A percentile compares a stretch with the other conserved stretches of the same genome.
Conservation (phyloP, 139 green algal genomes). For the Spirogloea muscicola region DNA sequence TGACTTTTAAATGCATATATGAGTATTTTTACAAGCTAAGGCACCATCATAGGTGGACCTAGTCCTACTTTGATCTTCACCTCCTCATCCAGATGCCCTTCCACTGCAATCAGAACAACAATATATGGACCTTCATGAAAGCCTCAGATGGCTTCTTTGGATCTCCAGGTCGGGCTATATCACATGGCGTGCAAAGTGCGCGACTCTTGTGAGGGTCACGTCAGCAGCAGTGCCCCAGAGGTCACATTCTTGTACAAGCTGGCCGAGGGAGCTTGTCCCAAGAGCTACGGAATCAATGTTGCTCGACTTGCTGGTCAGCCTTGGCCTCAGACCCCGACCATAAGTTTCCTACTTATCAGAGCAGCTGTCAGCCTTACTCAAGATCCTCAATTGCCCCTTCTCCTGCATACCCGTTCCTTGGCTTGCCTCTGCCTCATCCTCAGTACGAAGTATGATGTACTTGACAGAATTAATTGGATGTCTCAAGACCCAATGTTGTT, state of each 20-base stretch:
- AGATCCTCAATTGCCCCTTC: neutral
- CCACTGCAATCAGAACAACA: too few species aligned
- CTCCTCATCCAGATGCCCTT: too few species aligned
- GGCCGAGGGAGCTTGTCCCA: slow-evolving; percentile 74
- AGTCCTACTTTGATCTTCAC: too few species aligned
- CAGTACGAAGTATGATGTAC: neutral
- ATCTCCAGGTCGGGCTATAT: slow-evolving; percentile 18
- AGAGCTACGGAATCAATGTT: slow-evolving; percentile 92
- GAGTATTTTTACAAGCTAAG: too few species aligned
- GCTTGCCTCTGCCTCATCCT: neutral
- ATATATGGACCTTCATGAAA: too few species aligned
- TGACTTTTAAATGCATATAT: too few species aligned
- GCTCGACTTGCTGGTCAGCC: slow-evolving; percentile 78
- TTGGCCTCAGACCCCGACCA: neutral
- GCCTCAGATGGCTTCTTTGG: neutral
- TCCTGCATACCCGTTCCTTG: neutral
- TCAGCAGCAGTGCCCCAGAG: slow-evolving; percentile 32
- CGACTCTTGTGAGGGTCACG: neutral
- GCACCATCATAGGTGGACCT: too few species aligned
- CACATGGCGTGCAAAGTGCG: slow-evolving; percentile 50
- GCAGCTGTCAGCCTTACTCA: neutral
- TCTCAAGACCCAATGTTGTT: neutral
- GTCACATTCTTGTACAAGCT: slow-evolving; percentile 93
- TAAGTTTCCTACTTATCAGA: slow-evolving; percentile 4
- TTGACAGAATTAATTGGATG: slow-evolving; percentile 1